Evolutionary conservation across 192 early-diverging fungal genomes (phyloP).

Genomic region (Gaertneriomyces sp.): DNA sequence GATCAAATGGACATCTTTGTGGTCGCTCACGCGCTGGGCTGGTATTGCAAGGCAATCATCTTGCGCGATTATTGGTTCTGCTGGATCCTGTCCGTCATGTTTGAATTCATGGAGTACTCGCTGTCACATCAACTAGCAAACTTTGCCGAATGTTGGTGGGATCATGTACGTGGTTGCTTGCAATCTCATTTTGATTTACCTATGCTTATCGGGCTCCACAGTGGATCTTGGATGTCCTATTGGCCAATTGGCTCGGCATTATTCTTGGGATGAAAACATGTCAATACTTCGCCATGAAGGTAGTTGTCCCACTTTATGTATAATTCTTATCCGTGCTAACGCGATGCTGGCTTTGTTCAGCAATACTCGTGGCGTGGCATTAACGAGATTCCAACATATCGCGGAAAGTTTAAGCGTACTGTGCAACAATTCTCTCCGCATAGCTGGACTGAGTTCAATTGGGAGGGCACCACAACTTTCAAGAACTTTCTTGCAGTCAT

Average conservation of each 20-base stretch:
- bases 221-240: constrained; percentile 91
- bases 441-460: constrained; percentile 90
- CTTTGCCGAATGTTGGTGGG: constrained; percentile 99
- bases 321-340: neutral
- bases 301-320: constrained; percentile 3
- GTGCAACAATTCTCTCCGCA: constrained; percentile 93
- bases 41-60: constrained; percentile 91
- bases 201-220: constrained; percentile 15
- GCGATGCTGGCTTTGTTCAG: constrained; percentile 20
- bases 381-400: constrained; percentile 74
- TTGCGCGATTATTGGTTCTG: constrained; percentile 92
- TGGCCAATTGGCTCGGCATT: constrained; percentile 92
- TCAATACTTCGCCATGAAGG: constrained; percentile 91
- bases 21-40: constrained; percentile 85
- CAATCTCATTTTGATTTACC: constrained; percentile 1
- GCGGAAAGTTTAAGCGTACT: constrained; percentile 82
- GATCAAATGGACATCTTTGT: constrained; percentile 92
- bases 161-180: constrained; percentile 65
- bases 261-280: constrained; percentile 96
- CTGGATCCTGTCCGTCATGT: constrained; percentile 92
- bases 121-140: constrained; percentile 93
- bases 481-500: constrained; percentile 82
- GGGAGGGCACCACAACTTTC: constrained; percentile 83
- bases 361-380: constrained; percentile 94
- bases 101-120: constrained; percentile 95